Conservation (phyloP, 345 rosid species). For the Corchorus olitorius region DNA sequence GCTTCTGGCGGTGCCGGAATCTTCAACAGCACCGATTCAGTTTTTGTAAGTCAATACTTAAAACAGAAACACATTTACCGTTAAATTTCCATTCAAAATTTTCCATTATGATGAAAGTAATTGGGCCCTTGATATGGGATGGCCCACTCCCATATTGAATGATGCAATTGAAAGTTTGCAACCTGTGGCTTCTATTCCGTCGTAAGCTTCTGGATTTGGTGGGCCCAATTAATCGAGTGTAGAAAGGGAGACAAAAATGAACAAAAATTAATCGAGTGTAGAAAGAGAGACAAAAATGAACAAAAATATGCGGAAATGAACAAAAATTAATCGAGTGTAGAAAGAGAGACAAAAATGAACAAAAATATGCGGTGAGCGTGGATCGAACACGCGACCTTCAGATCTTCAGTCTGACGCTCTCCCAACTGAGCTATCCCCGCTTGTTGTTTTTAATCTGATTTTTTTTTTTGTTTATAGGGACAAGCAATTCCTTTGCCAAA, state of each 20-base stretch:
- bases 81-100: background rate
- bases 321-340: background rate
- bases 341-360: too few species aligned
- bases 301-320: too few species aligned
- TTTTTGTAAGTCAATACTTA: conserved; percentile 38
- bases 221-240: too few species aligned
- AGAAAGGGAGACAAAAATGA: too few species aligned
- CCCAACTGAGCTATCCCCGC: conserved; percentile 95
- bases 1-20: conserved; percentile 75
- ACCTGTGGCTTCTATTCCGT: too few species aligned
- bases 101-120: background rate
- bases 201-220: background rate
- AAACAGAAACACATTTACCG: too few species aligned
- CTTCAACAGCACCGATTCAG: conserved; percentile 50
- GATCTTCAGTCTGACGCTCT: conserved; percentile 92
- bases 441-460: background rate
- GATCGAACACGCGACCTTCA: conserved; percentile 86
- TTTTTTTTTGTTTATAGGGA: conserved; percentile 11
- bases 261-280: too few species aligned
- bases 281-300: too few species aligned
- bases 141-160: too few species aligned
- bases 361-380: conserved; percentile 82
- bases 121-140: background rate
- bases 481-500: conserved; percentile 49
- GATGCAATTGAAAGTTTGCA: too few species aligned